A percentile compares a stretch with the other conserved stretches of the same genome.
These are phyloP conservation scores for Canavalia ensiformis DNA, from an alignment of 306 rosid genomes.

Conservation along the genomic window DNA sequence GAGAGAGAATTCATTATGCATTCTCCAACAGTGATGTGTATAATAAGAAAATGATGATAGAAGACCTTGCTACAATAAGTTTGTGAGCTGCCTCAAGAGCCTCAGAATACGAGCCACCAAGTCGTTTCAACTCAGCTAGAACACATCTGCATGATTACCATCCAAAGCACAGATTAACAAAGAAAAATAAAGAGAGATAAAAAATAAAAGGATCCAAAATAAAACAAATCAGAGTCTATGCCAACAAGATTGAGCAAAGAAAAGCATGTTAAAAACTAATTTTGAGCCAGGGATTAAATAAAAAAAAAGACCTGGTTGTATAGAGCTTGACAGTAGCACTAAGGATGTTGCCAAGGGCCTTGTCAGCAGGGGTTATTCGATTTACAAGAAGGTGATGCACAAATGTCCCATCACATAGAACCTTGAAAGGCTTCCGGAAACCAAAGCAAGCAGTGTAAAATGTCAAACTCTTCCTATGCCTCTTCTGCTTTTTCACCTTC, in stretches of 20 bases:
- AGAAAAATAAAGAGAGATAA: not conserved
- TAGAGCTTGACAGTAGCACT: slow-evolving; percentile 74
- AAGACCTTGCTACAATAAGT: slow-evolving; percentile 71
- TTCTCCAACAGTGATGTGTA: not conserved
- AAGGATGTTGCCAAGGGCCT: slow-evolving; percentile 64
- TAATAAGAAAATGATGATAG: no score
- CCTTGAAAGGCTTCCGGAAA: slow-evolving; percentile 76
- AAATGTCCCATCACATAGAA: slow-evolving; percentile 84
- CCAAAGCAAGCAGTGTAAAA: slow-evolving; percentile 81
- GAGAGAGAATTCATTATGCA: not conserved
- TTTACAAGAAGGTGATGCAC: slow-evolving; percentile 73
- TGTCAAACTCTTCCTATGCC: slow-evolving; percentile 74
- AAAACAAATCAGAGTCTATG: not conserved
- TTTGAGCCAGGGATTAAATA: not conserved
- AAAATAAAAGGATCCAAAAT: not conserved
- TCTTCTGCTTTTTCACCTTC: slow-evolving; percentile 78
- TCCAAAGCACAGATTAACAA: slow-evolving; percentile 35
- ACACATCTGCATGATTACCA: slow-evolving; percentile 65
- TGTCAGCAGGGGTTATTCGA: slow-evolving; percentile 75
- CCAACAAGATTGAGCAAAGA: not conserved
- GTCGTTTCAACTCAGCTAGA: slow-evolving; percentile 73
- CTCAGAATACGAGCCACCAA: slow-evolving; percentile 63
- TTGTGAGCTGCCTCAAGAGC: slow-evolving; percentile 69
- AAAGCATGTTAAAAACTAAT: not conserved
- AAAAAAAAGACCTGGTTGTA: slow-evolving; percentile 69